Evolutionary conservation across 2,329 filamentous ascomycete genomes (phyloP).

Genomic region (Fusarium ramigenum): DNA sequence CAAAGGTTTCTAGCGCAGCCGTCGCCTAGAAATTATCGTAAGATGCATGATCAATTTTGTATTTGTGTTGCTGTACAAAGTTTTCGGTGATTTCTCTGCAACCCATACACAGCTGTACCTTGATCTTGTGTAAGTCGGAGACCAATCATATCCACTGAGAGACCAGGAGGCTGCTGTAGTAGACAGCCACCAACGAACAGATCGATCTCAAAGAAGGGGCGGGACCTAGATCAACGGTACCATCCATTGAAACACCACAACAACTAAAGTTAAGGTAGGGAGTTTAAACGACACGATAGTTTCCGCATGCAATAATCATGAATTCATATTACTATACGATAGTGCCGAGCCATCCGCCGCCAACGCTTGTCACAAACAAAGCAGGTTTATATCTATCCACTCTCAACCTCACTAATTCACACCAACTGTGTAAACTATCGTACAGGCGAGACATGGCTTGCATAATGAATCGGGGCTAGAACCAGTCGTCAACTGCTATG

Average conservation of each 20-base stretch:
- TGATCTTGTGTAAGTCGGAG: conserved; percentile 28
- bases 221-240: conserved; percentile 25
- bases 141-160: conserved; percentile 26
- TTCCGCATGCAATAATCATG: conserved; percentile 24
- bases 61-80: background rate
- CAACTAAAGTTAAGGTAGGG: background rate
- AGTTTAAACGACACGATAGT: conserved; percentile 12
- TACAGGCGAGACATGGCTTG: conserved; percentile 40
- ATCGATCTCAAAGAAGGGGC: conserved; percentile 29
- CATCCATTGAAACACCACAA: conserved; percentile 17
- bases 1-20: background rate
- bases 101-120: conserved; percentile 8
- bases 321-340: conserved; percentile 7
- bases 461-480: conserved; percentile 32
- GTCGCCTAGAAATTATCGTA: background rate
- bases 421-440: conserved; percentile 12
- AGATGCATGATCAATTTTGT: background rate
- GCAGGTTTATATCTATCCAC: conserved; percentile 1
- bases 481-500: conserved; percentile 23
- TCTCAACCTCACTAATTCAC: background rate
- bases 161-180: conserved; percentile 17
- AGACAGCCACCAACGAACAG: conserved; percentile 29
- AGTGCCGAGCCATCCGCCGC: conserved; percentile 27
- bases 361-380: conserved; percentile 11
- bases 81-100: conserved; percentile 7